Base-by-base conservation (phyloP, 352 stramenopile genomes). In the Phytopythium vexans region DNA sequence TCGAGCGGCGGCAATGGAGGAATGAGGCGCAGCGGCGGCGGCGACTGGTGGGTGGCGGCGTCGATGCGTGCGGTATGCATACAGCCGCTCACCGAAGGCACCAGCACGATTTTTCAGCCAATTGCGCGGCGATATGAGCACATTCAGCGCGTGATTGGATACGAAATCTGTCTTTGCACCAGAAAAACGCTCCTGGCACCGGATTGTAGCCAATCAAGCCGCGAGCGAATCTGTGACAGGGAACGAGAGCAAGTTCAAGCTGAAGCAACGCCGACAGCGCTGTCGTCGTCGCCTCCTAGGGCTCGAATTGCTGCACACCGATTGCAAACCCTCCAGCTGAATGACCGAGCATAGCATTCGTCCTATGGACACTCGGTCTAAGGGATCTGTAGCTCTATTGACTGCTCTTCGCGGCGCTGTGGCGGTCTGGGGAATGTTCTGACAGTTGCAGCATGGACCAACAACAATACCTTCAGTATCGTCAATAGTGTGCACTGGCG, bases 51-150 rank as follows among this genome's bases (percentile, higher is more conserved):
- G 21, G 21, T 27, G 21, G 21, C 21, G 21, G 21, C 27, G 43
- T 15, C 27, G 36, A 11, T 27, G 36, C 9, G 12, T 32, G 27
- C n/a, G 52, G 58, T 63, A 69, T 67, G 54, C 49, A 74, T 72
- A 72, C 64, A 64, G 15, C 16, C 6, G 62, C 46, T 54, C 38
- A 61, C 41, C 38, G n/a, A 27, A n/a, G 37, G 39, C 32, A 12
- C 5, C 34, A 31, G 31, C 12, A 4, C 6, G 9, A 45, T 60
- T 64, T 53, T 62, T 27, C 16, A 54, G 21, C 60, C 60, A 63
- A 61, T 56, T 11, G 33, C n/a, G 45, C 44, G 32, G 14, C 39
- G n/a, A 36, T 36, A 52, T 47, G 44, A 41, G 41, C 45, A 58
- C 16, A 46, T 36, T 31, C 10, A 7, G 6, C 2, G 8, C 15